Conservation (phyloP, 257 asterid genomes). For the Plectranthus barbatus region DNA sequence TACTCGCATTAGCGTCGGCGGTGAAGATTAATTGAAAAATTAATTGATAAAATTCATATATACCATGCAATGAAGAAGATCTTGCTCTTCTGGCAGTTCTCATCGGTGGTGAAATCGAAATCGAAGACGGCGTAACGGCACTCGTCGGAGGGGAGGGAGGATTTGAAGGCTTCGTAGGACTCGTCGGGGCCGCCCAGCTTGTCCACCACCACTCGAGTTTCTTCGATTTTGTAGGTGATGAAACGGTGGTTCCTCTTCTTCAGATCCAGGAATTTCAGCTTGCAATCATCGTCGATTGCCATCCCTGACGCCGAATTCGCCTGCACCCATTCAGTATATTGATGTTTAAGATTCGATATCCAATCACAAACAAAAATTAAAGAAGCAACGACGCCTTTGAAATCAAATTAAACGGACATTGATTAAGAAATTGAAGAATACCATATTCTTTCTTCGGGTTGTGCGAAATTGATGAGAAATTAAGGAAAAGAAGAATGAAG, state of each 20-base stretch:
- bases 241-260: conserved; percentile 69
- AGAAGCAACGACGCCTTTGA: background rate
- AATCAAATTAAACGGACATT: background rate
- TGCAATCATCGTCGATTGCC: conserved; percentile 70
- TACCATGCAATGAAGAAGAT: no score
- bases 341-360: no score
- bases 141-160: conserved; percentile 57
- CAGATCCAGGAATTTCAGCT: conserved; percentile 64
- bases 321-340: conserved; percentile 21
- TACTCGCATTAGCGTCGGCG: no score
- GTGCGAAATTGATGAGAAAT: conserved; percentile 8
- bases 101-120: conserved; percentile 66
- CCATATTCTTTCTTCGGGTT: conserved; percentile 41
- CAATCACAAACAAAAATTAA: no score
- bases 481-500: conserved; percentile 19
- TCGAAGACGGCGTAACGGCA: conserved; percentile 76
- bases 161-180: conserved; percentile 45
- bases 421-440: conserved; percentile 1
- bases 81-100: conserved; percentile 81
- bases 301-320: conserved; percentile 76
- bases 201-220: conserved; percentile 60
- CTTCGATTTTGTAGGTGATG: conserved; percentile 57
- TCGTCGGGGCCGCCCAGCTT: conserved; percentile 55
- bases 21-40: no score
- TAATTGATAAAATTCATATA: background rate